These are phyloP conservation scores for Aegilops speltoides DNA, from an alignment of 176 grass and related monocot species.

Conservation along the genomic window DNA sequence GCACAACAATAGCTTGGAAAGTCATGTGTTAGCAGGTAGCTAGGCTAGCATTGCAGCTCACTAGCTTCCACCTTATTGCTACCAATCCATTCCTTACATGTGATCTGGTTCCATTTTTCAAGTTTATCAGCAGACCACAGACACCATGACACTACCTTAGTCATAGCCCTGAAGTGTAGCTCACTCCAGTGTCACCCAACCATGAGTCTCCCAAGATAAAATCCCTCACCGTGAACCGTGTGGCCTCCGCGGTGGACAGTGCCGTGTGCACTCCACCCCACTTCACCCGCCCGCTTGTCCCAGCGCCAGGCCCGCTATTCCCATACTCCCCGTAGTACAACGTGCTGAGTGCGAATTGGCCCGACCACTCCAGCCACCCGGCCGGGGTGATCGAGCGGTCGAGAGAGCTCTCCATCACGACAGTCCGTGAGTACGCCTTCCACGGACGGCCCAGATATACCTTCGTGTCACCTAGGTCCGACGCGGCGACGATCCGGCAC, in stretches of 20 bases:
- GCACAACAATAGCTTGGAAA: too few relatives aligned
- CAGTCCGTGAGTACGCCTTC: constrained; percentile 51
- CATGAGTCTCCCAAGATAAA: constrained; percentile 64
- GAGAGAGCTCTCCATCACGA: constrained; percentile 48
- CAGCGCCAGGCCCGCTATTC: constrained; percentile 46
- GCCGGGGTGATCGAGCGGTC: constrained; percentile 41
- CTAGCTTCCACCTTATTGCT: too few relatives aligned
- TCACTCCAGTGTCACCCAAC: constrained; percentile 45
- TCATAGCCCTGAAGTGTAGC: constrained; percentile 55
- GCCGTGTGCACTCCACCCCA: constrained; percentile 54
- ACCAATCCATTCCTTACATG: background rate
- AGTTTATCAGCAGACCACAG: background rate
- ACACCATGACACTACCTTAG: background rate
- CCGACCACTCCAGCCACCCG: constrained; percentile 65
- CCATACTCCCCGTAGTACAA: constrained; percentile 80
- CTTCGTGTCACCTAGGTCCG: constrained; percentile 40
- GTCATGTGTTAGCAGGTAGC: too few relatives aligned
- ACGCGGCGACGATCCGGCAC: constrained; percentile 40
- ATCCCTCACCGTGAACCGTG: constrained; percentile 45
- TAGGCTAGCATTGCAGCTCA: too few relatives aligned
- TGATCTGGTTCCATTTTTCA: background rate
- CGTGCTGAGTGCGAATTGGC: constrained; percentile 38
- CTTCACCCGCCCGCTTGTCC: constrained; percentile 31
- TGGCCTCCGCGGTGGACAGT: constrained; percentile 42
- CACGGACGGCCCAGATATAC: constrained; percentile 83